Conservation (phyloP, 108 stramenopile genomes). For the Cyclotella sp. region DNA sequence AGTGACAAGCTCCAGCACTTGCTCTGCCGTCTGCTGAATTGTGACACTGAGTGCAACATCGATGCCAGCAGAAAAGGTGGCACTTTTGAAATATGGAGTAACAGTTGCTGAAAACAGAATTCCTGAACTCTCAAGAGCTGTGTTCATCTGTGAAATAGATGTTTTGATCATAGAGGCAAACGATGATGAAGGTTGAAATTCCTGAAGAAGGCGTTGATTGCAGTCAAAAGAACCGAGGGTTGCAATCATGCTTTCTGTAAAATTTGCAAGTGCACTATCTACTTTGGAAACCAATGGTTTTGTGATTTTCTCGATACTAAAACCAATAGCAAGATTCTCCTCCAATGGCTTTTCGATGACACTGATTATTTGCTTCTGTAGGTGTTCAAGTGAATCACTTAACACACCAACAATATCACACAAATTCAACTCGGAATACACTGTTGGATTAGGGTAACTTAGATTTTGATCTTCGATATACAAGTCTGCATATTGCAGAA, state of each 20-base stretch:
- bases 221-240: neutral
- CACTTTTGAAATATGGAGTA: slow-evolving; percentile 2
- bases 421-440: neutral
- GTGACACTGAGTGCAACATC: neutral
- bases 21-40: neutral
- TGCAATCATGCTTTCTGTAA: neutral
- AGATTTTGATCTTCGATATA: no score
- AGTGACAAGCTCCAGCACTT: neutral
- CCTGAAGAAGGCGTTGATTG: neutral
- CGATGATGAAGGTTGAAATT: neutral
- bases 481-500: no score
- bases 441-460: neutral
- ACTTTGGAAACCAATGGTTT: neutral
- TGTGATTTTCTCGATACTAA: slow-evolving; percentile 7
- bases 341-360: slow-evolving; percentile 5
- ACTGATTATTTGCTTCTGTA: neutral
- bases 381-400: neutral
- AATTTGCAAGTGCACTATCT: neutral
- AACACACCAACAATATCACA: neutral
- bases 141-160: neutral
- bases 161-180: neutral
- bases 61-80: neutral
- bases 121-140: neutral
- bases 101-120: neutral
- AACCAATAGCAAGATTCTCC: neutral